Base-by-base conservation (phyloP, 129 eudicot species). In the Solidago caesia region DNA sequence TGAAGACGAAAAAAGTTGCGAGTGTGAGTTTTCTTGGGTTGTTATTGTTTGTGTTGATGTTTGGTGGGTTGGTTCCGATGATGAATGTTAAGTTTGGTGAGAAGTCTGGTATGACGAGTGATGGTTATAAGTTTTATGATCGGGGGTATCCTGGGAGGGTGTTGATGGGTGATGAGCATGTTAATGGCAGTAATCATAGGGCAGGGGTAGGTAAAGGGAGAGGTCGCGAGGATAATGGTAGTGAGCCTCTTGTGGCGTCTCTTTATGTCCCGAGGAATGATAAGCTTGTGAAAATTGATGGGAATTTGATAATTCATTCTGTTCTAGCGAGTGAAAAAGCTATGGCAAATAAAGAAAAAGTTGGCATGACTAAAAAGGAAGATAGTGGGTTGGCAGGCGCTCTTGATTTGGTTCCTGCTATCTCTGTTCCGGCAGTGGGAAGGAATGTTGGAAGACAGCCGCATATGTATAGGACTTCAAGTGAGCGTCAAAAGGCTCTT, bases 311-410 rank as follows among this genome's bases (percentile, higher is more conserved):
- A 68, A 91, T 94, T 12, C 92, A 91, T 64, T 94, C 99, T 15
- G 87, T 94, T 75, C 77, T 94, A 48, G 97, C 99, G 6, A 94
- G 97, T 72, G 99, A 94, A 85, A 91, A 89, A 72, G 93, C 99
- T 43, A 85, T 82, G 87, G 75, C 87, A 6, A 79, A 83, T 81
- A 81, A 41, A 61, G 80, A 80, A 80, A 85, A 78, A 45, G 62
- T 39, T 16, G 75, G 71, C 25, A 77, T 12, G 43, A 78, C 74
- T 68, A 83, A 52, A 44, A 70, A 74, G 52, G 73, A 73, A 43
- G 96, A 87, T 83, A 83, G 85, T 64, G 76, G 96, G 68, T 82
- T 86, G 56, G 89, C 89, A 25, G 84, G 88, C 71, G 79, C 88
- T 9, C 59, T 80, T 13, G 82, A 74, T 79, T 75, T 88, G 74